Evolutionary conservation across 441 rosid genomes (phyloP), one percentile per base, ranked within the genome.

Genomic region (Kokia cookei): DNA sequence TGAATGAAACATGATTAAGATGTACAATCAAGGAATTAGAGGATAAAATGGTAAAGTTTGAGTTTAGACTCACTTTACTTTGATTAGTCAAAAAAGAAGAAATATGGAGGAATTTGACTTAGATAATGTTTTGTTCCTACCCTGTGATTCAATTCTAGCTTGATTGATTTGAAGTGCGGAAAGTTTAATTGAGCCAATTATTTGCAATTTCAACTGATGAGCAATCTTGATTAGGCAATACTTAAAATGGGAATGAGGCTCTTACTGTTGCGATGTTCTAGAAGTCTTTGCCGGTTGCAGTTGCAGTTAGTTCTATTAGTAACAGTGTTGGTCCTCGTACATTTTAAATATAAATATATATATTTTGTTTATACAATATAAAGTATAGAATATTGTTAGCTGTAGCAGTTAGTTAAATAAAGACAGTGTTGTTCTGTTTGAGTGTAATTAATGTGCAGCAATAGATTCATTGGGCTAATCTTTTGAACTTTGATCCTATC

Each of bases 1-100:
- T 73, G 53, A 77, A 70, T 78, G 79, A 84, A 82, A 75, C 84
- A 76, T 70, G 83, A 71, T 88, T 85, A 58, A 69, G 76, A 65
- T 78, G 68, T 48, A 35, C 67, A 72, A 42, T 74, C 65, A 81
- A 64, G 37, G 62, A 77, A 82, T 72, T 80, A 72, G 75, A 79
- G 66, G 60, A 69, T 71, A 75, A 62, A 75, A 3, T 73, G 74
- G 35, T 69, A 17, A 73, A 50, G 69, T 65, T 48, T 71, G 65
- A 59, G 76, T 63, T 76, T 63, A 43, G 71, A 61, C 76, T 32
- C 27, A 66, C 75, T 26, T 60, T 60, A 29, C 65, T 29, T 42
- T 60, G 65, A 11, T 29, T 51, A 73, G 71, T 81, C 68, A 47
- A 68, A 76, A 17, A 51, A 61, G 32, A 62, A 43, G 71, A 43